Evolutionary conservation across 2,329 filamentous ascomycete species (phyloP), one percentile per base, ranked within the genome.

Genomic region (Clarireedia hainanense): DNA sequence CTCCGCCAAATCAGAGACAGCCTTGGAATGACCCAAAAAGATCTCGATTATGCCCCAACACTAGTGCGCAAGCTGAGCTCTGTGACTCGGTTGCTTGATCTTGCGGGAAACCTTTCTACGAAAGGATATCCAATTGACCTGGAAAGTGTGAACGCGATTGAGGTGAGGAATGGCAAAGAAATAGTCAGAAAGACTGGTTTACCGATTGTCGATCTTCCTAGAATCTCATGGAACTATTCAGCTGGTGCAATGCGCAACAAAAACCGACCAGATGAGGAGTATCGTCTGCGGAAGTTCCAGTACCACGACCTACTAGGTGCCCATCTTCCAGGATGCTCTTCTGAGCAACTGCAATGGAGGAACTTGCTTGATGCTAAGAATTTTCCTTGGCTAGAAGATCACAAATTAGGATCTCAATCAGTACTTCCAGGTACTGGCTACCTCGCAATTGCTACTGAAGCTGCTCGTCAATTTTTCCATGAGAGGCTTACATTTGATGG

Each of bases 331-430:
- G 65, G 57, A 71, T 52, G 72, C 75, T 1, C 72, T 74, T 14
- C 9, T 10, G 15, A 59, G 45, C 34, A 47, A 24, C 2, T 75
- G 1, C 42, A 49, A 24, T 55, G 52, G 52, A 24, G 46, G 10
- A 56, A 57, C 50, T 42, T 50, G 36, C 40, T 45, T 36, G 39
- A 46, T 64, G 24, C 20, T 17, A 52, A 52, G 15, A 47, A 47
- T 61, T 76, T 76, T 51, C 75, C 76, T 0, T 80, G 78, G 78
- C 70, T 80, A 12, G 66, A 70, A 42, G 75, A 80, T 52, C 78
- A 80, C 52, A 72, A 75, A 69, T 70, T 80, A 4, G 75, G 79
- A 55, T 75, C 74, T 58, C 74, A 74, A 1, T 72, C 74, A 34
- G 68, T 80, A 20, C 80, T 77, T 46, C 78, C 78, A 1, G 54